These are phyloP conservation scores for Akanthomyces uredinophilus DNA, from an alignment of 2,329 filamentous ascomycete genomes.

Conservation along the genomic window DNA sequence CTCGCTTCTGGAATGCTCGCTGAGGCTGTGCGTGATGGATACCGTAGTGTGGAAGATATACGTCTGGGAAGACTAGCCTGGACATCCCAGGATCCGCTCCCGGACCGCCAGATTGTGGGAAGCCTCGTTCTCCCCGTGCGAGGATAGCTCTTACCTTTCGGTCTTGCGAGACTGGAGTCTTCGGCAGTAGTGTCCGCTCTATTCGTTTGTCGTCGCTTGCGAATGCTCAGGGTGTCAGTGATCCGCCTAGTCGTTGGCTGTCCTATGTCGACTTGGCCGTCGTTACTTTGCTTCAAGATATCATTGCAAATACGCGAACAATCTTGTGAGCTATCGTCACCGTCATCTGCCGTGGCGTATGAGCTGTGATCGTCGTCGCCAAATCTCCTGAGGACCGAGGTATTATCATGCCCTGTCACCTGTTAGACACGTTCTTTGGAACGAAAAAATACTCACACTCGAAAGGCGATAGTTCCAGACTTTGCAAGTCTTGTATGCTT, in stretches of 20 bases:
- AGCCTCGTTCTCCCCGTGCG: neutral
- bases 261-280: neutral
- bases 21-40: neutral
- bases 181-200: neutral
- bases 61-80: neutral
- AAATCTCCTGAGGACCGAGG: slow-evolving; percentile 17
- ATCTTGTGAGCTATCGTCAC: neutral
- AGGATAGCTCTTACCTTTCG: neutral
- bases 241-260: neutral
- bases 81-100: neutral
- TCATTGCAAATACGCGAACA: neutral
- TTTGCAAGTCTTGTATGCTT: slow-evolving; percentile 29
- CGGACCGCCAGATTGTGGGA: neutral
- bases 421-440: neutral
- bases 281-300: neutral
- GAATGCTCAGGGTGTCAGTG: neutral
- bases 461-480: slow-evolving; percentile 32
- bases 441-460: slow-evolving; percentile 23
- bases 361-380: slow-evolving; percentile 23
- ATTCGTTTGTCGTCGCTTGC: neutral
- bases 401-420: slow-evolving; percentile 22
- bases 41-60: slow-evolving; percentile 3
- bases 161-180: neutral
- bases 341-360: slow-evolving; percentile 23
- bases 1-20: neutral